These are phyloP conservation scores for Boletus eberwhitei DNA, from an alignment of 768 basidiomycete genomes.

Conservation along the genomic window DNA sequence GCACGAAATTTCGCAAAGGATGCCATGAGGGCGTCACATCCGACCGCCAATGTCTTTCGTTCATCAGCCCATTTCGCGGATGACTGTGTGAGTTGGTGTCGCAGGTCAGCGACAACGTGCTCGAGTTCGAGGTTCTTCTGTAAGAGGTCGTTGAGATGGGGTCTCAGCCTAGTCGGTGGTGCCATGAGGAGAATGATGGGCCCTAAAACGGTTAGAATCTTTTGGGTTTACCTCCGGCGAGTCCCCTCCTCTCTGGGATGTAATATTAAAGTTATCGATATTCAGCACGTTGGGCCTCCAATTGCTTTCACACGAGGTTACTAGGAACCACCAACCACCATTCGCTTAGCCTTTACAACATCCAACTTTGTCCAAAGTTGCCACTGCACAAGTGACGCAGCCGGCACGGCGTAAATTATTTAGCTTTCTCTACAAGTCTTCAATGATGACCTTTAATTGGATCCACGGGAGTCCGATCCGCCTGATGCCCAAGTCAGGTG, in stretches of 20 bases:
- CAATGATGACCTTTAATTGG: background rate
- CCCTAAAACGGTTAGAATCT: background rate
- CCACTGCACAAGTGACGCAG: background rate
- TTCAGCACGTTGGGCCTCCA: background rate
- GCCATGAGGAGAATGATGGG: conserved; percentile 10
- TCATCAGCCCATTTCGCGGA: conserved; percentile 30
- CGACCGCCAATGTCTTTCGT: conserved; percentile 21
- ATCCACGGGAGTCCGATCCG: background rate
- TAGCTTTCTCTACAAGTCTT: background rate
- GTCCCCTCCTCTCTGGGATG: background rate
- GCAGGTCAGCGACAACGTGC: conserved; percentile 26
- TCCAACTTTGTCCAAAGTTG: background rate
- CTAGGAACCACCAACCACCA: background rate
- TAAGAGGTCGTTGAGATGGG: conserved; percentile 26
- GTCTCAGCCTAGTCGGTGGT: conserved; percentile 24
- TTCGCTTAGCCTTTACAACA: background rate
- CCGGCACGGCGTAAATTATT: background rate
- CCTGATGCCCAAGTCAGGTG: conserved; percentile 1
- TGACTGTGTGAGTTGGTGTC: conserved; percentile 28
- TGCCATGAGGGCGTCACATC: conserved; percentile 28
- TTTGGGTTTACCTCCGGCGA: background rate
- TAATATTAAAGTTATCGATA: background rate
- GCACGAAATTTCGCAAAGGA: conserved; percentile 31
- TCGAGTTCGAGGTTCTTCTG: conserved; percentile 30
- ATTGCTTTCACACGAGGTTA: conserved; percentile 18